A percentile compares a stretch with the other conserved stretches of the same genome.
phyloP scores from a whole-genome alignment of 805 yeast genomes.

The Sugiyamaella marilandica region DNA sequence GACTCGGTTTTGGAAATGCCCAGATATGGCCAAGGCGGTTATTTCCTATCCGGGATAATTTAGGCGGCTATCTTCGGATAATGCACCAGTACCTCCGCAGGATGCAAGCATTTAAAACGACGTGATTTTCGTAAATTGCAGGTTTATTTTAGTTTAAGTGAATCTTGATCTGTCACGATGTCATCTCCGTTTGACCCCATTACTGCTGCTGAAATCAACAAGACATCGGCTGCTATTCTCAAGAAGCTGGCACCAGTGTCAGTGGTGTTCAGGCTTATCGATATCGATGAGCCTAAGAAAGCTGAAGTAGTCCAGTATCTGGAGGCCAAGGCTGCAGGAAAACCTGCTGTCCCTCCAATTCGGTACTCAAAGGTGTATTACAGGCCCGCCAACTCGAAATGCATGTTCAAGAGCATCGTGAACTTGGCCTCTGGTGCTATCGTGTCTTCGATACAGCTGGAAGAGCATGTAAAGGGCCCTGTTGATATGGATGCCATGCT shows the following conservation, averaged over 20 bases:
- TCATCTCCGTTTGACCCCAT: slow-evolving; percentile 4
- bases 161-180: neutral
- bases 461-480: slow-evolving; percentile 63
- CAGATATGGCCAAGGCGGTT: neutral
- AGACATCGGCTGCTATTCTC: slow-evolving; percentile 11
- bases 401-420: slow-evolving; percentile 63
- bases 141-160: neutral
- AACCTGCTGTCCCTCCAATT: slow-evolving; percentile 49
- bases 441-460: slow-evolving; percentile 48
- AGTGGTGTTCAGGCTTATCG: slow-evolving; percentile 52
- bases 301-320: slow-evolving; percentile 59
- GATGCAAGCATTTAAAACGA: too few relatives aligned
- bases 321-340: slow-evolving; percentile 54
- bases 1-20: too few relatives aligned
- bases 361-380: slow-evolving; percentile 44
- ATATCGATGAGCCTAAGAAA: slow-evolving; percentile 71
- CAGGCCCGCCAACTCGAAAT: slow-evolving; percentile 41
- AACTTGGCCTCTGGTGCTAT: slow-evolving; percentile 60
- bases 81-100: neutral
- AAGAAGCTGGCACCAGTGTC: slow-evolving; percentile 31
- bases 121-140: neutral
- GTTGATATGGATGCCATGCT: slow-evolving; percentile 58
- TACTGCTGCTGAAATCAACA: slow-evolving; percentile 4
- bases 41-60: neutral
- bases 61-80: neutral